Conservation (phyloP, 495 filamentous ascomycete species). For the Podospora pseudoanserina region DNA sequence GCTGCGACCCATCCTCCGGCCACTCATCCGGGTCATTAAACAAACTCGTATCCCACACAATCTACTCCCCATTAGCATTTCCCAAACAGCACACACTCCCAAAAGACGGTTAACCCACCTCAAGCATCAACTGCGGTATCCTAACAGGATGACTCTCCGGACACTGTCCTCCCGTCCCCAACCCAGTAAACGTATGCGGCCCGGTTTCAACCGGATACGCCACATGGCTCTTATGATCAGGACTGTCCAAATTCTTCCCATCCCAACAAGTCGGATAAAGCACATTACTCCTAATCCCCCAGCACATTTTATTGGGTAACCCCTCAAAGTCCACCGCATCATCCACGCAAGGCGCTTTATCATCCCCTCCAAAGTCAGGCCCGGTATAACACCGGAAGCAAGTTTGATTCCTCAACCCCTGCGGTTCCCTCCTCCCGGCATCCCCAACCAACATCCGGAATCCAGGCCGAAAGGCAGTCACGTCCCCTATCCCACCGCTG, state of each 20-base stretch:
- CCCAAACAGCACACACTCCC: not conserved
- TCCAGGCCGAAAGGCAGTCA: slow-evolving; percentile 39
- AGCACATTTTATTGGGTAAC: slow-evolving; percentile 27
- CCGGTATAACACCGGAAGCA: slow-evolving; percentile 44
- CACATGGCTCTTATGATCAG: slow-evolving; percentile 57
- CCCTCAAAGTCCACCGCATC: slow-evolving; percentile 30
- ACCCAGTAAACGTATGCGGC: slow-evolving; percentile 27
- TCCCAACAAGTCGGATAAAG: slow-evolving; percentile 60
- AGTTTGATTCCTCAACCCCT: slow-evolving; percentile 28
- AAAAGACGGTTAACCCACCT: slow-evolving; percentile 34
- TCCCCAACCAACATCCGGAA: slow-evolving; percentile 43
- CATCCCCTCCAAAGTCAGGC: slow-evolving; percentile 37
- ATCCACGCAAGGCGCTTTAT: slow-evolving; percentile 35
- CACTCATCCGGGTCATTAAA: slow-evolving; percentile 40
- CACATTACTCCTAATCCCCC: slow-evolving; percentile 42
- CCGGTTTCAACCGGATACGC: slow-evolving; percentile 53
- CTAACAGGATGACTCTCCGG: slow-evolving; percentile 54
- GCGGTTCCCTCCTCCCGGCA: slow-evolving; percentile 24
- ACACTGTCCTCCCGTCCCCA: slow-evolving; percentile 42
- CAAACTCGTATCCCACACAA: slow-evolving; percentile 37
- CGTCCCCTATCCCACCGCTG: slow-evolving; percentile 31
- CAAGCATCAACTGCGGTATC: slow-evolving; percentile 59
- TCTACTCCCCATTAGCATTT: slow-evolving; percentile 25
- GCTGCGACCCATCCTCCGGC: slow-evolving; percentile 42
- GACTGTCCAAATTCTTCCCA: slow-evolving; percentile 52